These are phyloP conservation scores for Gaeumannomyces sp. DNA, from an alignment of 2,329 filamentous ascomycete genomes.

Conservation along the genomic window DNA sequence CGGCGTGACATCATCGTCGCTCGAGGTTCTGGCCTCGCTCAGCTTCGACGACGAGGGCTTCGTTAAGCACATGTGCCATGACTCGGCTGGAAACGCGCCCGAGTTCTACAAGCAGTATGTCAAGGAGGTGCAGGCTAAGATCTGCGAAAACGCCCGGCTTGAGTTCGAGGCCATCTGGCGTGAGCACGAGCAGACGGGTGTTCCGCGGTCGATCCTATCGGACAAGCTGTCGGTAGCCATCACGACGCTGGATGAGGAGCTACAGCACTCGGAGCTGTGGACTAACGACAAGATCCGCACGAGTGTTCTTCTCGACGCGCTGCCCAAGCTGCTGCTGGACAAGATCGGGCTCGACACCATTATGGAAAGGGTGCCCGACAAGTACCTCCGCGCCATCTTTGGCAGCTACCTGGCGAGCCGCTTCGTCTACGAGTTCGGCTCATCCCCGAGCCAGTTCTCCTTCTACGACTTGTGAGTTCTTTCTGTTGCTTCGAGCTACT, in stretches of 20 bases:
- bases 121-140: constrained; percentile 81
- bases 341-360: constrained; percentile 91
- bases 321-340: constrained; percentile 75
- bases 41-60: constrained; percentile 91
- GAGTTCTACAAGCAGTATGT: constrained; percentile 94
- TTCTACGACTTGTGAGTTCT: constrained; percentile 92
- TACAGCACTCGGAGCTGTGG: constrained; percentile 92
- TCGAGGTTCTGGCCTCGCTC: constrained; percentile 89
- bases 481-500: neutral
- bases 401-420: constrained; percentile 91
- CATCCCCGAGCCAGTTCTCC: constrained; percentile 88
- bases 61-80: constrained; percentile 88
- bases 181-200: constrained; percentile 77
- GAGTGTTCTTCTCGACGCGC: constrained; percentile 74
- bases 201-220: constrained; percentile 77
- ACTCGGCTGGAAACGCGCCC: constrained; percentile 63
- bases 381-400: constrained; percentile 91
- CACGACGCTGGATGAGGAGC: constrained; percentile 92
- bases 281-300: constrained; percentile 70
- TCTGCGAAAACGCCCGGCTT: constrained; percentile 82
- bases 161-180: constrained; percentile 99
- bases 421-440: constrained; percentile 94
- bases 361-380: constrained; percentile 78
- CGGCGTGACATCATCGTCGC: constrained; percentile 92
- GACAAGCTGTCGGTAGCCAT: constrained; percentile 89